phyloP scores from a whole-genome alignment of 768 basidiomycete species.

The Collybia sordida region DNA sequence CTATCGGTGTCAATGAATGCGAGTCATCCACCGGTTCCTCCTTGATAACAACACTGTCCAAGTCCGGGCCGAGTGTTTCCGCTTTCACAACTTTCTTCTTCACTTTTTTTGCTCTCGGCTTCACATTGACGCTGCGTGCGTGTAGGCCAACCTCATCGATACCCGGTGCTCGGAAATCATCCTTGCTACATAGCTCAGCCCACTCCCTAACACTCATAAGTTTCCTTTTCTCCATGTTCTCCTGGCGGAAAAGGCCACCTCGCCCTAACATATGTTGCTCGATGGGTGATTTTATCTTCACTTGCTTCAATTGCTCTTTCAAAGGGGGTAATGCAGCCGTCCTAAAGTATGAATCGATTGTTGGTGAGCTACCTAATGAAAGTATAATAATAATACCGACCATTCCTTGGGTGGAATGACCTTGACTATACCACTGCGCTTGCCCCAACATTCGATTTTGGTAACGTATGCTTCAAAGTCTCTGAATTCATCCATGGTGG shows the following conservation, averaged over 20 bases:
- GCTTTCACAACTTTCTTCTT: slow-evolving; percentile 42
- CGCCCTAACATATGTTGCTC: slow-evolving; percentile 91
- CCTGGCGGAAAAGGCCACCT: slow-evolving; percentile 83
- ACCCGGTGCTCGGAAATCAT: slow-evolving; percentile 75
- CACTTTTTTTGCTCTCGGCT: slow-evolving; percentile 33
- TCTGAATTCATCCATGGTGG: slow-evolving; percentile 86
- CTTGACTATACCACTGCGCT: slow-evolving; percentile 90
- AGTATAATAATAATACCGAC: slow-evolving; percentile 44
- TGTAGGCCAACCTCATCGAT: slow-evolving; percentile 63
- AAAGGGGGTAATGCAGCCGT: slow-evolving; percentile 70
- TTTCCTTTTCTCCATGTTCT: slow-evolving; percentile 88
- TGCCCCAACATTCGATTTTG: slow-evolving; percentile 87
- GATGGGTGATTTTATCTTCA: slow-evolving; percentile 88
- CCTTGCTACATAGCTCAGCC: slow-evolving; percentile 72
- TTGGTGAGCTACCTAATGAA: slow-evolving; percentile 13
- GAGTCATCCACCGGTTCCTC: slow-evolving; percentile 44
- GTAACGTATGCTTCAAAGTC: slow-evolving; percentile 93
- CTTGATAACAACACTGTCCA: slow-evolving; percentile 36
- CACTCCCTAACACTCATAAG: slow-evolving; percentile 86
- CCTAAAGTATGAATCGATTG: slow-evolving; percentile 42
- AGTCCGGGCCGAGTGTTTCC: slow-evolving; percentile 45
- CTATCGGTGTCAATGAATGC: slow-evolving; percentile 16
- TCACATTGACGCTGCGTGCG: slow-evolving; percentile 35
- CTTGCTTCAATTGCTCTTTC: slow-evolving; percentile 62
- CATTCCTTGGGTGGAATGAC: slow-evolving; percentile 95